Evolutionary conservation across 208 protist species (phyloP).

Genomic region (Trypanosoma melophagium): DNA sequence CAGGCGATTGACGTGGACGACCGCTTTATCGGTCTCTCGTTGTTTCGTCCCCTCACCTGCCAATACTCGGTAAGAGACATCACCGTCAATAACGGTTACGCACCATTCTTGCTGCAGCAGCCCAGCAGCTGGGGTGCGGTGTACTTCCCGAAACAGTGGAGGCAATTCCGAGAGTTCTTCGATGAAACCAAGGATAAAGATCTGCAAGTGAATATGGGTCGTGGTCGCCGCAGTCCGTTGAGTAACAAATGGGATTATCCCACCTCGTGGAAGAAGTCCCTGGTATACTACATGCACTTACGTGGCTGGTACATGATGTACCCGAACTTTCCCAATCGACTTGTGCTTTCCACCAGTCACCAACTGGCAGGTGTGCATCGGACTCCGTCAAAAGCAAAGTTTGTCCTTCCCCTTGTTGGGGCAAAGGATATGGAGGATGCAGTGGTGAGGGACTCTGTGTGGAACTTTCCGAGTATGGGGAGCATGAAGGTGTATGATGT

Average conservation of each 20-base stretch:
- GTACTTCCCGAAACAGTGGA: slow-evolving; percentile 34
- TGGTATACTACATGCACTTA: slow-evolving; percentile 39
- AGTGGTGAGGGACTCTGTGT: background rate
- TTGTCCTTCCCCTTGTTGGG: slow-evolving; percentile 21
- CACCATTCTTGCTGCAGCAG: slow-evolving; percentile 39
- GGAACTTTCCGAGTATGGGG: slow-evolving; percentile 15
- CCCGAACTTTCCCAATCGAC: slow-evolving; percentile 28
- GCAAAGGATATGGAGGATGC: background rate
- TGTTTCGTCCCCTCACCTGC: slow-evolving; percentile 37
- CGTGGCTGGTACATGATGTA: slow-evolving; percentile 49
- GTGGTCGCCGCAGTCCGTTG: background rate
- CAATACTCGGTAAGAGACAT: slow-evolving; percentile 22
- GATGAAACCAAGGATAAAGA: slow-evolving; percentile 15
- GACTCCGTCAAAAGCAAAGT: slow-evolving; percentile 20
- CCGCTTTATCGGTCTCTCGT: slow-evolving; percentile 29
- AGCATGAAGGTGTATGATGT: slow-evolving; percentile 19
- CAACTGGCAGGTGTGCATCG: slow-evolving; percentile 28
- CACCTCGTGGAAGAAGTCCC: slow-evolving; percentile 48
- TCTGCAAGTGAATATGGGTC: background rate
- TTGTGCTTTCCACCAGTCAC: slow-evolving; percentile 40
- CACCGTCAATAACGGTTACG: slow-evolving; percentile 5
- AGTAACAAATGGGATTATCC: slow-evolving; percentile 30
- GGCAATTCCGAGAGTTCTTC: slow-evolving; percentile 33
- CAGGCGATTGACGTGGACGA: slow-evolving; percentile 5
- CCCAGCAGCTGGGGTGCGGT: slow-evolving; percentile 42